Evolutionary conservation across 148 eudicot genomes (phyloP).

Genomic region (Chenopodium berlandieri): DNA sequence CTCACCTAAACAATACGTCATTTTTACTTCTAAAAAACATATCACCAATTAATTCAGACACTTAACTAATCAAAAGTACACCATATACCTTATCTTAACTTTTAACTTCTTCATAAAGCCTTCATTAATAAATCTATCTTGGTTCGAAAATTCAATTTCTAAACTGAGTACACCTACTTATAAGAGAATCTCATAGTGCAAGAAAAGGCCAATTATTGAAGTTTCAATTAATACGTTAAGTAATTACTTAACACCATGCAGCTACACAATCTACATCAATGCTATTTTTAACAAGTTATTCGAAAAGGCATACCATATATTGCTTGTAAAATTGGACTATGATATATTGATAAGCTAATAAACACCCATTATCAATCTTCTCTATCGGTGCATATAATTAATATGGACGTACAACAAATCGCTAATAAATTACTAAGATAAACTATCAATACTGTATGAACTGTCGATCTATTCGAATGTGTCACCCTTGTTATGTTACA

Average conservation of each 20-base stretch:
- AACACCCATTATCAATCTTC: too few species aligned
- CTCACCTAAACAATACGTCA: not conserved
- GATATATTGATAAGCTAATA: not conserved
- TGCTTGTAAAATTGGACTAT: slow-evolving; percentile 12
- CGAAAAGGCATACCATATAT: not conserved
- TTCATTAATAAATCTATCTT: not conserved
- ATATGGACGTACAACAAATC: too few species aligned
- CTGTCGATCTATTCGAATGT: too few species aligned
- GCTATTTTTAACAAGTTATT: not conserved
- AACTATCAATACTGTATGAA: too few species aligned
- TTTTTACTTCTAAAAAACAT: not conserved
- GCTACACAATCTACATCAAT: slow-evolving; percentile 10
- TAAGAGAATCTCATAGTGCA: not conserved
- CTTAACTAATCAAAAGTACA: not conserved
- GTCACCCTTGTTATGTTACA: too few species aligned
- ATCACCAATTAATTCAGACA: not conserved
- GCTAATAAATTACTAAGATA: too few species aligned
- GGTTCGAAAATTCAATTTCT: not conserved
- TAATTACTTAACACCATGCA: not conserved
- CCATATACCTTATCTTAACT: not conserved
- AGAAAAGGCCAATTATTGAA: not conserved
- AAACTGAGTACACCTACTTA: not conserved
- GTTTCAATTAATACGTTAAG: not conserved
- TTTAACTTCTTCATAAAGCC: not conserved
- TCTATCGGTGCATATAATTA: too few species aligned